Conservation (phyloP, 768 basidiomycete genomes). For the Macrocybe gigantea region DNA sequence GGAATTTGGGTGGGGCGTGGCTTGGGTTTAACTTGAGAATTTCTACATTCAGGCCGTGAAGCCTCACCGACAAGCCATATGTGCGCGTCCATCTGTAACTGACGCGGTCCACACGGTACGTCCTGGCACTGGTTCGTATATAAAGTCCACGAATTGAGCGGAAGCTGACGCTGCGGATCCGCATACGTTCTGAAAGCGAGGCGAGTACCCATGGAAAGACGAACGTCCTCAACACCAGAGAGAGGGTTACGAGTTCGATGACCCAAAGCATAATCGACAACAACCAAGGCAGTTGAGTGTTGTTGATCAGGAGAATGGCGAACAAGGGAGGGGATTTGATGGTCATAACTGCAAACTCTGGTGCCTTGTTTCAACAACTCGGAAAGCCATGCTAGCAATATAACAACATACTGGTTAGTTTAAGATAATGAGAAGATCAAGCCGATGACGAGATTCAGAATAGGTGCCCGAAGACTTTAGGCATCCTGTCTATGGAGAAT, state of each 20-base stretch:
- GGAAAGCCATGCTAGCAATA: background rate
- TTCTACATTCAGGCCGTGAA: constrained; percentile 57
- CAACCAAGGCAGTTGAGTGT: constrained; percentile 28
- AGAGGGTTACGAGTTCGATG: constrained; percentile 45
- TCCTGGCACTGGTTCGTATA: constrained; percentile 47
- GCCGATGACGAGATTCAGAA: too few relatives aligned
- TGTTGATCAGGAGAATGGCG: constrained; percentile 23
- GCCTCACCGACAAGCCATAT: constrained; percentile 54
- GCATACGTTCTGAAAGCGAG: constrained; percentile 55
- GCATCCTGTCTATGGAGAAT: too few relatives aligned
- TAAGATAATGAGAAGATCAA: background rate
- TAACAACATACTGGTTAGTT: background rate
- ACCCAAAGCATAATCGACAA: constrained; percentile 42
- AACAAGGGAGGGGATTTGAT: constrained; percentile 5
- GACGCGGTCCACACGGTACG: constrained; percentile 64
- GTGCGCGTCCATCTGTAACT: constrained; percentile 50
- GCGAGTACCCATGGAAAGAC: constrained; percentile 60
- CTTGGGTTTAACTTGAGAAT: constrained; percentile 23
- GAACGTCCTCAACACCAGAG: constrained; percentile 58
- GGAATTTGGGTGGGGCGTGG: constrained; percentile 13
- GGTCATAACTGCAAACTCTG: background rate
- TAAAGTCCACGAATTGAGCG: constrained; percentile 76
- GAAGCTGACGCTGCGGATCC: constrained; percentile 67
- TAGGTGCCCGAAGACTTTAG: too few relatives aligned
- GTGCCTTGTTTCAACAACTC: too few relatives aligned